Conservation (phyloP, 2,329 filamentous ascomycete genomes). For the Mycosphaerella sp. region DNA sequence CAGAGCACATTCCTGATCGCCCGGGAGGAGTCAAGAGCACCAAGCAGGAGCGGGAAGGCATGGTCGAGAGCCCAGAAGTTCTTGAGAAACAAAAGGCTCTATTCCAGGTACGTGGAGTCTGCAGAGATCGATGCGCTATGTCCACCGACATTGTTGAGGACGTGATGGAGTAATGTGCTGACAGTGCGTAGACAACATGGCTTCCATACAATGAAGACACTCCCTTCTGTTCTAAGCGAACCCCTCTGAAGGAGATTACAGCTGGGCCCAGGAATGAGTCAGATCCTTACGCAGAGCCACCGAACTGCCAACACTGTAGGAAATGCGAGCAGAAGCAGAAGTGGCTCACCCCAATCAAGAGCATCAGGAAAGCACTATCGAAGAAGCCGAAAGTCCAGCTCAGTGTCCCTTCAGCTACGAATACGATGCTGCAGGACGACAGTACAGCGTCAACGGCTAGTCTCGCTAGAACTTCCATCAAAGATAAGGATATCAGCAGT, state of each 20-base stretch:
- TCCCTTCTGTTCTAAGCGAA: not conserved
- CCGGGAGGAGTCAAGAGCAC: constrained; percentile 7
- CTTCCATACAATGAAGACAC: not conserved
- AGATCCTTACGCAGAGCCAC: not conserved
- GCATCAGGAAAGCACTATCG: not conserved
- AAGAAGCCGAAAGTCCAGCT: not conserved
- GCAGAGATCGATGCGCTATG: too few relatives aligned
- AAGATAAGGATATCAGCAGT: not conserved
- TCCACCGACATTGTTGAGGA: not conserved
- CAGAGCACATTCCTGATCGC: constrained; percentile 11
- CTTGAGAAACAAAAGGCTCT: not conserved
- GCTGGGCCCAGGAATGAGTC: not conserved
- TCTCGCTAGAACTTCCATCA: not conserved
- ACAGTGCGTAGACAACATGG: not conserved
- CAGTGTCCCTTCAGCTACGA: not conserved
- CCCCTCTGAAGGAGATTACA: not conserved
- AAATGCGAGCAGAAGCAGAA: constrained; percentile 3
- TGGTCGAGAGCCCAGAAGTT: not conserved
- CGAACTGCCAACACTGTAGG: constrained; percentile 2
- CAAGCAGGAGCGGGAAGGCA: not conserved
- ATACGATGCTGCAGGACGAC: not conserved
- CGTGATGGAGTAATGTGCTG: not conserved
- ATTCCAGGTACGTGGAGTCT: not conserved
- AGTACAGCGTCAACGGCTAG: not conserved
- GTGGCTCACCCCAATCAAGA: not conserved